Evolutionary conservation across 768 basidiomycete genomes (phyloP).

Genomic region (Termitomyces sp.): DNA sequence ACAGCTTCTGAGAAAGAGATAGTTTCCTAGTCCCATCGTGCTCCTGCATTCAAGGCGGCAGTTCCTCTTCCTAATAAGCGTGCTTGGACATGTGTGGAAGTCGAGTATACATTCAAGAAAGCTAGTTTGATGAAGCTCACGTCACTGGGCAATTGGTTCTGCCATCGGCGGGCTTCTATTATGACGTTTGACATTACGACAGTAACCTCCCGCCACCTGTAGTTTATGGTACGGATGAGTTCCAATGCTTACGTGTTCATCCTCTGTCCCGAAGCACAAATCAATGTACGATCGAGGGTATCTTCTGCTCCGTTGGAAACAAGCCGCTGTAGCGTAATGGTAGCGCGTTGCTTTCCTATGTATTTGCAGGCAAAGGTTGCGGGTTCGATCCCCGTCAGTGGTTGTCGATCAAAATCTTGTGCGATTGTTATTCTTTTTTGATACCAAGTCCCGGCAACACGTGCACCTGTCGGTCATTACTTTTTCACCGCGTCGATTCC

Average conservation of each 20-base stretch:
- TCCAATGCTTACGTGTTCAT: not conserved
- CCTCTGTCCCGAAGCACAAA: not conserved
- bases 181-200: too few species aligned
- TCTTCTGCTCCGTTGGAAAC: too few species aligned
- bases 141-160: not conserved
- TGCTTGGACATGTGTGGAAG: not conserved
- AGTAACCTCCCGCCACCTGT: not conserved
- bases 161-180: not conserved
- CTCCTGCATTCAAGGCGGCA: not conserved
- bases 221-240: not conserved
- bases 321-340: constrained; percentile 15
- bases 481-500: not conserved
- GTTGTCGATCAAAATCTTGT: not conserved
- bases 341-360: constrained; percentile 14
- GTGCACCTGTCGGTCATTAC: not conserved
- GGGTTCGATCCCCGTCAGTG: constrained; percentile 15
- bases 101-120: not conserved
- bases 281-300: not conserved
- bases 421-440: not conserved
- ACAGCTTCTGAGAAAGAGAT: not conserved
- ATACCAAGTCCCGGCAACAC: not conserved
- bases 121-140: not conserved
- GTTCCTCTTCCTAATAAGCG: not conserved
- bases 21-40: not conserved
- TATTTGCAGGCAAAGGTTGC: constrained; percentile 8